Base-by-base conservation (phyloP, 768 basidiomycete genomes). In the Paxillus ammoniavirescens region DNA sequence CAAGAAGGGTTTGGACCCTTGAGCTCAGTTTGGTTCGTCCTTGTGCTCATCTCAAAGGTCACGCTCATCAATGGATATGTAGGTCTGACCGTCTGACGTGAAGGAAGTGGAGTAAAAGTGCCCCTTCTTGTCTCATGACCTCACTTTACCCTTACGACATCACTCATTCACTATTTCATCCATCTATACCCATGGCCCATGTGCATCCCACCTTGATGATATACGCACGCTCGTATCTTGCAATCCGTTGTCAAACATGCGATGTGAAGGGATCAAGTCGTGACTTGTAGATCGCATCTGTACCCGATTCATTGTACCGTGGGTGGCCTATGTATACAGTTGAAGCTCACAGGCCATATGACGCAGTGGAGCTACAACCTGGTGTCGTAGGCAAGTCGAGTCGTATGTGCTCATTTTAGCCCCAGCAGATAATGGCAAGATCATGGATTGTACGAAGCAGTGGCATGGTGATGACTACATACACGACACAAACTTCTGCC, bases 1-100 rank as follows among this genome's bases (percentile, higher is more conserved):
- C 96, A 17, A 82, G 97, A 53, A 77, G 97, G 53, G 97, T 99
- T 14, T 99, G 97, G 97, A 99, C 97, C 9, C 77, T 99, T 53
- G 97, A 99, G 75, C 79, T 98, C 54, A 94, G 92, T 70, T 74
- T 98, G 78, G 94, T 98, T 56, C 46, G 77, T 72, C 53, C 49
- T 10, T 42, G 33, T 28, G 17, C 43, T 9, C 9, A 13, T 31
- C 38, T 53, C 49, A 38, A 35, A 38, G 9, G 12, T 14, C 12
- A 26, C 14, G 12, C 10, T n/a, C 42, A 17, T 45, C 62, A 45
- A 56, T 50, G 31, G 8, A 26, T 21, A 21, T 47, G 26, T 18
- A 66, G 65, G 65, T 66, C 50, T 66, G 46, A 63, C 36, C 8
- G 36, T 43, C 26, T 6, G 26, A 26, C 7, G 13, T 31, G 31